Conservation (phyloP, 331 rosid genomes). For the Telfairia occidentalis region DNA sequence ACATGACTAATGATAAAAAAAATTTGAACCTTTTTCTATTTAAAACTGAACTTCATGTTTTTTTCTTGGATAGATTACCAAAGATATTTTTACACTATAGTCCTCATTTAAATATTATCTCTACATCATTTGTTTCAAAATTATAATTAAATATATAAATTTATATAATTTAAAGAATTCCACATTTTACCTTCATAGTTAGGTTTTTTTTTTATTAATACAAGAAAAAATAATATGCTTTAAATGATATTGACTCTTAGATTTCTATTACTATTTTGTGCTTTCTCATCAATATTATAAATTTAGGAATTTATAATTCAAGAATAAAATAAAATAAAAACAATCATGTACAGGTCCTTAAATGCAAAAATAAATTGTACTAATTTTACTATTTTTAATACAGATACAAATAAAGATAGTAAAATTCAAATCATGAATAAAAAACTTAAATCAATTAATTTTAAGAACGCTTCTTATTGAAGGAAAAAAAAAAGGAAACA, state of each 20-base stretch:
- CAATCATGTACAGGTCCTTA: not conserved
- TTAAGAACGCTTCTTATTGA: too few species aligned
- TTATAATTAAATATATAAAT: not conserved
- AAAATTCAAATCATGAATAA: too few species aligned
- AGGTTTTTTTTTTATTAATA: not conserved
- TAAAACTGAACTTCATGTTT: not conserved
- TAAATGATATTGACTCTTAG: not conserved
- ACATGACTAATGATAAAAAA: not conserved
- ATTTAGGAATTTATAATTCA: not conserved
- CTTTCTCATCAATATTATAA: too few species aligned
- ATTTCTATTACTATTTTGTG: too few species aligned
- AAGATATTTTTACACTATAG: not conserved
- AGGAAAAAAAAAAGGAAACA: too few species aligned
- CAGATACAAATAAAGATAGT: not conserved
- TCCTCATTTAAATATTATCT: not conserved
- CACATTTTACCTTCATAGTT: not conserved
- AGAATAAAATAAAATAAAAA: not conserved
- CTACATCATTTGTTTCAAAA: not conserved
- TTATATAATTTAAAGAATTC: not conserved
- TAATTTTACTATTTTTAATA: not conserved
- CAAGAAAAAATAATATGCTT: not conserved
- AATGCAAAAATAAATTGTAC: not conserved
- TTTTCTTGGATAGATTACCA: not conserved
- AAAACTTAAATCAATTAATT: too few species aligned
- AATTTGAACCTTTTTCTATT: not conserved